Percentiles rank a stretch among this genome's conserved stretches.
Evolutionary conservation across 2,329 filamentous ascomycete genomes (phyloP).

Genomic region (Penicillium sclerotigenum): DNA sequence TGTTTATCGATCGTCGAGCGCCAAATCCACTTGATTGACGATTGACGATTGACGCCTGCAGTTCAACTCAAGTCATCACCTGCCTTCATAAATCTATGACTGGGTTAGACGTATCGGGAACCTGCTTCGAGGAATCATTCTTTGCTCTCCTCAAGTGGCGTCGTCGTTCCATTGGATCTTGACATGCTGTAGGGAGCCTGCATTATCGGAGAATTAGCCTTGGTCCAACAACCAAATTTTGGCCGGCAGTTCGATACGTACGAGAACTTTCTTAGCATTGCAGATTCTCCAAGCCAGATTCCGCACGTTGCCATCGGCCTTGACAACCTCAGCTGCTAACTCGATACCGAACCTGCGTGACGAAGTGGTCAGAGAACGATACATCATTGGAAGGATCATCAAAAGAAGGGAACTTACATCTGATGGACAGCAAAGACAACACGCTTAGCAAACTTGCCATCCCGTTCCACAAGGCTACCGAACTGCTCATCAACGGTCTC

Average conservation of each 20-base stretch:
- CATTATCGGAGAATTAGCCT: conserved; percentile 12
- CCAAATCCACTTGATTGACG: neutral
- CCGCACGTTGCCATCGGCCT: conserved; percentile 83
- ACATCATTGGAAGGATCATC: neutral
- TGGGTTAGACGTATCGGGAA: neutral
- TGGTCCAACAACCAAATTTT: neutral
- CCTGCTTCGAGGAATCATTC: conserved; percentile 11
- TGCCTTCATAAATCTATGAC: neutral
- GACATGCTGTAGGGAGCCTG: conserved; percentile 73
- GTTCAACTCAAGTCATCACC: neutral
- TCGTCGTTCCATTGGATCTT: conserved; percentile 59
- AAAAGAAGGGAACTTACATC: conserved; percentile 60
- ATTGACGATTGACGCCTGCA: too few species aligned
- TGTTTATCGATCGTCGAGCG: neutral
- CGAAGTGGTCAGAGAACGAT: conserved; percentile 7
- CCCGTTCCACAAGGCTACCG: conserved; percentile 77
- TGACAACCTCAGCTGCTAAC: conserved; percentile 87
- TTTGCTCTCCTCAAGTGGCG: conserved; percentile 47
- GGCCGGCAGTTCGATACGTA: conserved; percentile 48
- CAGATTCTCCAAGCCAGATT: conserved; percentile 93
- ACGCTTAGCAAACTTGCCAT: conserved; percentile 82
- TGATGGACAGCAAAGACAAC: conserved; percentile 93
- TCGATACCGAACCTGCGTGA: conserved; percentile 74
- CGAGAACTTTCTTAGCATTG: conserved; percentile 91
- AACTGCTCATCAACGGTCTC: conserved; percentile 75